Conservation (phyloP, 1,139 yeast species). For the Candida smagusa region DNA sequence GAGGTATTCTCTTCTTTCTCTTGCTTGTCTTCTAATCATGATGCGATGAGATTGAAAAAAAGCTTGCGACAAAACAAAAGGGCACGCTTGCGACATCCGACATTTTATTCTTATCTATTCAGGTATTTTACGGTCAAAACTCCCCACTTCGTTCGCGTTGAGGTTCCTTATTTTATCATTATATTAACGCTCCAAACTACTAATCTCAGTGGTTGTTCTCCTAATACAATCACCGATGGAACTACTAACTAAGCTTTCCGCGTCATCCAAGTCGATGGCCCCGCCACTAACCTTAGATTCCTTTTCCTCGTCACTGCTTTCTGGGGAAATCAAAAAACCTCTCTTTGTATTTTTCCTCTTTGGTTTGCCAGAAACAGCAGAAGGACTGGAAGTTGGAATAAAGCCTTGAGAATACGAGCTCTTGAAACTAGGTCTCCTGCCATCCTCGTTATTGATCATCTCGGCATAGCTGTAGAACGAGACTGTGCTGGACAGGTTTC, state of each 20-base stretch:
- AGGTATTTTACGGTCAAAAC: too few relatives aligned
- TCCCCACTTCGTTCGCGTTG: too few relatives aligned
- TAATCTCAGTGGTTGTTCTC: constrained; percentile 35
- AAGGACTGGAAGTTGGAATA: constrained; percentile 11
- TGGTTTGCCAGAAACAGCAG: constrained; percentile 4
- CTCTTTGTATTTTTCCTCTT: constrained; percentile 7
- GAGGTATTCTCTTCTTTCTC: constrained; percentile 91
- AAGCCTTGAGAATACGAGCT: constrained; percentile 29
- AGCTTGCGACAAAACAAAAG: neutral
- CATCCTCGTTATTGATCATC: constrained; percentile 63
- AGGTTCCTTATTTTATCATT: too few relatives aligned
- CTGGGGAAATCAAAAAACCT: constrained; percentile 22
- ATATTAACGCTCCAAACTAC: constrained; percentile 4
- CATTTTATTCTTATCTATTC: too few relatives aligned
- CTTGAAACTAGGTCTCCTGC: constrained; percentile 55
- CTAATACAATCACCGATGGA: constrained; percentile 42
- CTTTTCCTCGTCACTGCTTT: constrained; percentile 18
- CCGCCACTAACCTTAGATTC: constrained; percentile 2
- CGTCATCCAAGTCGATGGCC: constrained; percentile 2
- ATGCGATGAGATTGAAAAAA: constrained; percentile 9
- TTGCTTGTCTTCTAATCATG: constrained; percentile 85
- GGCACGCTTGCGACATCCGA: too few relatives aligned
- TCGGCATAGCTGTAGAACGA: constrained; percentile 81
- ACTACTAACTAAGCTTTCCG: constrained; percentile 36
- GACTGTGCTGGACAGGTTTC: constrained; percentile 46